Evolutionary conservation across 768 basidiomycete species (phyloP).

Genomic region (Pleurotus cornucopiae): DNA sequence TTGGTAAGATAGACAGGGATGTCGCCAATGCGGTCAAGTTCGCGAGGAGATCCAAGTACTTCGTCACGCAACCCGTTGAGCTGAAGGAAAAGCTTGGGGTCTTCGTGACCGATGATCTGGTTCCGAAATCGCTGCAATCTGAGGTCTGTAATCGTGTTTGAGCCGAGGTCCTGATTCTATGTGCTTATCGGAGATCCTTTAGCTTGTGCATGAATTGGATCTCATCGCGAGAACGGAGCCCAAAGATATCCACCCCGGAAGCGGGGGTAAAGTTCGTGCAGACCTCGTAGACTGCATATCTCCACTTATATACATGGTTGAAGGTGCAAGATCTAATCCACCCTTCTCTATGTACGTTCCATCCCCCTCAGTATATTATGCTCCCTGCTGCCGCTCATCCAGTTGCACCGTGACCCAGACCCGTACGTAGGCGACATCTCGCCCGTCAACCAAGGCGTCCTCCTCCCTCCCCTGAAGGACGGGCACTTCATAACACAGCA

Average conservation of each 20-base stretch:
- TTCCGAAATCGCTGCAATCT: conserved; percentile 11
- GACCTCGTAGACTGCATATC: neutral
- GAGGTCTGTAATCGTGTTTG: conserved; percentile 4
- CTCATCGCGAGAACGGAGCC: conserved; percentile 11
- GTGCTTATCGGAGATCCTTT: neutral
- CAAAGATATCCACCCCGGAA: conserved; percentile 13
- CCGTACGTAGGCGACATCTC: conserved; percentile 7
- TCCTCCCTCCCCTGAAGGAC: neutral
- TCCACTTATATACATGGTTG: neutral
- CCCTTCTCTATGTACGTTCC: conserved; percentile 12
- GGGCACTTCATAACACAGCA: neutral
- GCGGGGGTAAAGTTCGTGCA: conserved; percentile 10
- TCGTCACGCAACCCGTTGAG: neutral
- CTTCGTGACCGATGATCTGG: conserved; percentile 9
- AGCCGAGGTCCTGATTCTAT: neutral
- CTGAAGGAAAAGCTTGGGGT: conserved; percentile 3
- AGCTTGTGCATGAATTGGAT: conserved; percentile 11
- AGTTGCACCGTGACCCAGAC: neutral
- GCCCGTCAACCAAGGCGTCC: neutral
- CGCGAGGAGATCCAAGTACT: neutral
- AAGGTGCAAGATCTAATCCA: conserved; percentile 16
- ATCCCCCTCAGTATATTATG: no score
- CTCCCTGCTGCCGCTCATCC: neutral
- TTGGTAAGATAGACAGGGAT: neutral
- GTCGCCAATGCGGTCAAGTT: neutral